Conservation (phyloP, 176 grass and related monocot species). For the Raddia distichophylla region DNA sequence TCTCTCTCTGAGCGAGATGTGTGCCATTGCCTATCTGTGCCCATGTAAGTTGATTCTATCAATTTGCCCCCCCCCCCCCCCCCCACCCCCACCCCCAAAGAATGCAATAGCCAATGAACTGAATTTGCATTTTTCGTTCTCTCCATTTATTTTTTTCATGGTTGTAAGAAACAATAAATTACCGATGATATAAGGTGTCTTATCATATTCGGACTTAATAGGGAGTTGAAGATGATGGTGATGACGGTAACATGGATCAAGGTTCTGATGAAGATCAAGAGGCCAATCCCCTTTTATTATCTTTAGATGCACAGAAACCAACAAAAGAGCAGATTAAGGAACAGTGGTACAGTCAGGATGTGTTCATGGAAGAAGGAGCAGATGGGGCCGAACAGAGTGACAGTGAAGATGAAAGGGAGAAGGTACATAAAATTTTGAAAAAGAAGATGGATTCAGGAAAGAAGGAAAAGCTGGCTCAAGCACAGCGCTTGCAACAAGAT, state of each 20-base stretch:
- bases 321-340: constrained; percentile 74
- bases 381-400: constrained; percentile 50
- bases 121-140: not conserved
- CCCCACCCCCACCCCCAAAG: no score
- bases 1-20: not conserved
- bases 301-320: constrained; percentile 56
- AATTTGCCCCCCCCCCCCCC: no score
- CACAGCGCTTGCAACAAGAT: constrained; percentile 40
- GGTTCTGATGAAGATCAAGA: constrained; percentile 65
- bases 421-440: constrained; percentile 39
- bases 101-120: not conserved
- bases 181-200: not conserved
- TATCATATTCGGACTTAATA: constrained; percentile 32
- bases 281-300: constrained; percentile 73
- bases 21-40: no score
- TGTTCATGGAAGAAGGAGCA: constrained; percentile 61
- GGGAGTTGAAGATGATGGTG: constrained; percentile 67
- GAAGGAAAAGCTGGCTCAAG: constrained; percentile 32
- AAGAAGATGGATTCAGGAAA: constrained; percentile 34
- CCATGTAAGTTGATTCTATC: no score
- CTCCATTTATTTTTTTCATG: not conserved
- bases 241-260: constrained; percentile 54
- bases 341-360: constrained; percentile 87
- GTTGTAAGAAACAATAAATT: not conserved
- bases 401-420: constrained; percentile 70